phyloP scores from a whole-genome alignment of 768 basidiomycete genomes.

The Tulasnella sp. region DNA sequence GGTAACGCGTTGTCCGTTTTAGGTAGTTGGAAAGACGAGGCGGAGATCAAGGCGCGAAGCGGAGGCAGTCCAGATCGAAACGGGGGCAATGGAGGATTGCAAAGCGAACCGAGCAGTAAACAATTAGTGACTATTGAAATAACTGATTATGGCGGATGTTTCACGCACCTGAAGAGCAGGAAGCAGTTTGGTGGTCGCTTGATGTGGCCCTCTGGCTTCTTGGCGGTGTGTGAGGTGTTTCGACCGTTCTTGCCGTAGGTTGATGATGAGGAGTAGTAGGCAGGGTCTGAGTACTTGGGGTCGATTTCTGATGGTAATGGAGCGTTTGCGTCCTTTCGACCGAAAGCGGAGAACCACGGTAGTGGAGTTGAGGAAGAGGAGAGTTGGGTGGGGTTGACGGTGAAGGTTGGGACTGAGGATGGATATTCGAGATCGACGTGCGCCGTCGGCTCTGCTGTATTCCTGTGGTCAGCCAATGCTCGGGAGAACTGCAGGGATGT shows the following conservation, averaged over 20 bases:
- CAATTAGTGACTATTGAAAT: constrained; percentile 1
- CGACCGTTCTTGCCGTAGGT: constrained; percentile 32
- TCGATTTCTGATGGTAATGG: constrained; percentile 31
- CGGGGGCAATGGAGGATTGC: constrained; percentile 29
- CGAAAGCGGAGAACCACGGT: constrained; percentile 34
- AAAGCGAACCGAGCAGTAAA: background rate
- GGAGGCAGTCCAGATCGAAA: constrained; percentile 34
- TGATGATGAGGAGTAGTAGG: constrained; percentile 29
- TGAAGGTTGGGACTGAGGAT: constrained; percentile 34
- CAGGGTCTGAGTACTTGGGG: constrained; percentile 34
- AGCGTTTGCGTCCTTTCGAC: constrained; percentile 28
- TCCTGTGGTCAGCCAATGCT: background rate
- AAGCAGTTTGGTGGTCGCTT: constrained; percentile 43
- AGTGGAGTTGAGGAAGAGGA: constrained; percentile 22
- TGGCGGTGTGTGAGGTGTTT: constrained; percentile 40
- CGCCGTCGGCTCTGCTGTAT: constrained; percentile 21
- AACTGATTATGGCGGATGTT: constrained; percentile 17
- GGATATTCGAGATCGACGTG: constrained; percentile 35
- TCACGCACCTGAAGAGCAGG: constrained; percentile 41
- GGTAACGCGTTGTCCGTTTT: constrained; percentile 9
- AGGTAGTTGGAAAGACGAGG: background rate
- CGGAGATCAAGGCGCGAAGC: constrained; percentile 25
- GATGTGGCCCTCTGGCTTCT: constrained; percentile 41
- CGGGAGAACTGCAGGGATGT: background rate
- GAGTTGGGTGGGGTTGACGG: constrained; percentile 34